Evolutionary conservation across 1,139 yeast species (phyloP).

Genomic region (Magnusiomyces magnusii): DNA sequence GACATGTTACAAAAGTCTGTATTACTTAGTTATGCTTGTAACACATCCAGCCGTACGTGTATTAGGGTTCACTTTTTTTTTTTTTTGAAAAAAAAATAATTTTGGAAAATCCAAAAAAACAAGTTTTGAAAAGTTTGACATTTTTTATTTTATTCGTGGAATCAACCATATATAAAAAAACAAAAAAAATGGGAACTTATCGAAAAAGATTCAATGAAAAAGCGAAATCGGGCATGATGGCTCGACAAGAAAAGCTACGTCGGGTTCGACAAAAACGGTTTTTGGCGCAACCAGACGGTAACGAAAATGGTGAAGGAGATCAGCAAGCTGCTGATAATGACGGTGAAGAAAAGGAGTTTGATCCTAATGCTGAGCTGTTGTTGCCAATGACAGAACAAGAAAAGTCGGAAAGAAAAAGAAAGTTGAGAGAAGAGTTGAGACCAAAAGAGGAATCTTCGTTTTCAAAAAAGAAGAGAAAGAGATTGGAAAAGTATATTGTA

Average conservation of each 20-base stretch:
- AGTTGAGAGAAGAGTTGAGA: constrained; percentile 50
- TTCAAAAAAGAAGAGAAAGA: constrained; percentile 65
- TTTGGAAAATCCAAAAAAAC: too few species aligned
- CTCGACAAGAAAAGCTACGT: constrained; percentile 67
- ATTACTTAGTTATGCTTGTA: background rate
- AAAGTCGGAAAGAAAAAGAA: constrained; percentile 56
- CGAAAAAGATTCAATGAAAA: constrained; percentile 76
- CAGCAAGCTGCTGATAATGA: constrained; percentile 37
- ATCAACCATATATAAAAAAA: background rate
- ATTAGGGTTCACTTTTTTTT: background rate
- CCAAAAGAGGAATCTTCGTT: constrained; percentile 55
- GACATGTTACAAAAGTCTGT: background rate
- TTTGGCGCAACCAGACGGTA: constrained; percentile 19
- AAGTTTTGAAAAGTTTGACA: too few species aligned
- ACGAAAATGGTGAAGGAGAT: constrained; percentile 16
- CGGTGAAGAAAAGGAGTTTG: constrained; percentile 25
- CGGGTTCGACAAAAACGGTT: constrained; percentile 60
- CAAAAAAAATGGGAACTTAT: constrained; percentile 60
- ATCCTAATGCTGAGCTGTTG: constrained; percentile 57
- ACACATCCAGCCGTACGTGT: background rate
- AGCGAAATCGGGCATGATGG: constrained; percentile 78
- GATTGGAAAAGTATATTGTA: constrained; percentile 40
- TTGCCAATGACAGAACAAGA: constrained; percentile 47
- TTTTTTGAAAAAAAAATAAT: too few species aligned
- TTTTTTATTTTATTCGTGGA: background rate